A percentile compares a stretch with the other conserved stretches of the same genome.
Evolutionary conservation across 1,284 basidiomycete genomes (phyloP).

Genomic region (Cerrena zonata): DNA sequence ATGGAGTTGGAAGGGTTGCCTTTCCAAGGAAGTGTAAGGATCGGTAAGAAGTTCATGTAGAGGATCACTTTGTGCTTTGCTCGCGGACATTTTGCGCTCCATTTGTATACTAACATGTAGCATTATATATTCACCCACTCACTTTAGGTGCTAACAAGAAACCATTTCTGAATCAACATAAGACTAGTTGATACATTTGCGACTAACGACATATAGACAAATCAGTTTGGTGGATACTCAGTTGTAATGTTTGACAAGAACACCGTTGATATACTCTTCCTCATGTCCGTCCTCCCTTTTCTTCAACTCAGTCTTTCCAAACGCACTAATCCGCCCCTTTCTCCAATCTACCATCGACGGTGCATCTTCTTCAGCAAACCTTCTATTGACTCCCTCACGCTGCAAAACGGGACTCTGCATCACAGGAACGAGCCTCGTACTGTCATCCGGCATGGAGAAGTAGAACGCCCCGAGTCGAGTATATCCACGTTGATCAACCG

Average conservation of each 20-base stretch:
- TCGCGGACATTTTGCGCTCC: neutral
- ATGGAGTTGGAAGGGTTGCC: constrained; percentile 61
- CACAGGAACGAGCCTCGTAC: constrained; percentile 24
- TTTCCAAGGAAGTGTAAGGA: constrained; percentile 56
- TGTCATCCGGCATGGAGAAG: constrained; percentile 33
- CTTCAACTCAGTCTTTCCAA: constrained; percentile 29
- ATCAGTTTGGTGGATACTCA: constrained; percentile 18
- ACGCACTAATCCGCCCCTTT: constrained; percentile 33
- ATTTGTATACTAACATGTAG: neutral
- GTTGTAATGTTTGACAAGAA: constrained; percentile 41
- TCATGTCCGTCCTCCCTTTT: constrained; percentile 31
- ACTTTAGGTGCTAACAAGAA: too few species aligned
- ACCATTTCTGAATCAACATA: neutral
- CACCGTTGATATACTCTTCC: constrained; percentile 38
- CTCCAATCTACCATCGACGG: constrained; percentile 38
- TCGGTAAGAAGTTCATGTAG: constrained; percentile 48
- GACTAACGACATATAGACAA: neutral
- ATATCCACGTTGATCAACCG: constrained; percentile 40
- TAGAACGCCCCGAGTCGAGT: constrained; percentile 40
- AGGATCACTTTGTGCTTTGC: neutral
- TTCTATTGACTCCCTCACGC: constrained; percentile 26
- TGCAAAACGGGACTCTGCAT: constrained; percentile 28
- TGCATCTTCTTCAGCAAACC: constrained; percentile 28
- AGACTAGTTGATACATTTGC: neutral
- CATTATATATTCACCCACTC: neutral